phyloP scores from a whole-genome alignment of 352 stramenopile species.

The Blastocystis sp. region DNA sequence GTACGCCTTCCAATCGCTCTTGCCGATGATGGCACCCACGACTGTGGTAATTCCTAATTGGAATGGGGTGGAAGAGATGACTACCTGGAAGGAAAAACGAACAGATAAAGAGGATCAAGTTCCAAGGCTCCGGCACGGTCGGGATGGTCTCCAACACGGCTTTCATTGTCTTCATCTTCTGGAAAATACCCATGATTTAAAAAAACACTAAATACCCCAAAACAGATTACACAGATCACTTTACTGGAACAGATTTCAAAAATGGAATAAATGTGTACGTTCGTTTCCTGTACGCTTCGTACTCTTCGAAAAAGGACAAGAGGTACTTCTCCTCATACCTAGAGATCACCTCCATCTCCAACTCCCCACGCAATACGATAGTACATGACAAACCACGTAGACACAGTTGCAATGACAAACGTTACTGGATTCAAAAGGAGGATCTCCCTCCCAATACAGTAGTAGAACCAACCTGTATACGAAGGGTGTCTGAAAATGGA shows the following conservation, averaged over 20 bases:
- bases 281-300: conserved; percentile 4
- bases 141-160: conserved; percentile 25
- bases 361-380: neutral
- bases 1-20: neutral
- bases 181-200: neutral
- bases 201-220: neutral
- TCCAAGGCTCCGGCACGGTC: neutral
- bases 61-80: neutral
- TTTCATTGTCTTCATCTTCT: neutral
- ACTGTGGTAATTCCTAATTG: conserved; percentile 31
- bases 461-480: conserved; percentile 56
- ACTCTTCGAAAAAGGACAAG: conserved; percentile 40
- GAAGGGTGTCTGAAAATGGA: conserved; percentile 44
- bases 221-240: neutral
- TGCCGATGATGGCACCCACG: neutral
- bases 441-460: conserved; percentile 24
- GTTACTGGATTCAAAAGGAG: conserved; percentile 12
- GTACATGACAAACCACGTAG: conserved; percentile 10
- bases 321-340: conserved; percentile 53
- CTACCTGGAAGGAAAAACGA: conserved; percentile 31
- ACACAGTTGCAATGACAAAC: neutral
- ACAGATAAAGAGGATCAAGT: conserved; percentile 13
- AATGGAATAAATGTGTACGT: conserved; percentile 53
- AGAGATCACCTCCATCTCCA: neutral
- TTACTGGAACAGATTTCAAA: neutral